phyloP scores from a whole-genome alignment of 2,329 filamentous ascomycete genomes.

The Ophiosphaerella korrae region DNA sequence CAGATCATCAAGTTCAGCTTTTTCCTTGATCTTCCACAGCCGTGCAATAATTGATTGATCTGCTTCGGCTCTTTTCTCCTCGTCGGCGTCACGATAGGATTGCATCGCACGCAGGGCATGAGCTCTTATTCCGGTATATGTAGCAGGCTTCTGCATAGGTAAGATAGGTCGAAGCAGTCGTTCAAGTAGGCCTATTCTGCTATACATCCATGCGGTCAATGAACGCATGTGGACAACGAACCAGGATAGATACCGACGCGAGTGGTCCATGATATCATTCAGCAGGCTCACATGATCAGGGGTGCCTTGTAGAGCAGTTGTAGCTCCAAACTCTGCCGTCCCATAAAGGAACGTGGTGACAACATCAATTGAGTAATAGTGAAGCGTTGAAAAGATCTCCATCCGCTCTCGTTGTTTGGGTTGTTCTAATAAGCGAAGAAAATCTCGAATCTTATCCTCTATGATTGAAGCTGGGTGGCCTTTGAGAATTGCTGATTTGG shows the following conservation, averaged over 20 bases:
- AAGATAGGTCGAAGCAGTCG: constrained; percentile 48
- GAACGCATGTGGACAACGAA: constrained; percentile 54
- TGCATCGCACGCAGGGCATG: constrained; percentile 49
- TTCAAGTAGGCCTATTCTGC: constrained; percentile 47
- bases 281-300: constrained; percentile 49
- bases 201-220: constrained; percentile 57
- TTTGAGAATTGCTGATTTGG: constrained; percentile 53
- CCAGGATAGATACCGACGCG: constrained; percentile 55
- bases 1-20: constrained; percentile 44
- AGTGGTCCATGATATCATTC: constrained; percentile 56
- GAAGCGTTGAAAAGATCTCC: constrained; percentile 57
- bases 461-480: constrained; percentile 39
- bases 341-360: constrained; percentile 61
- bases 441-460: constrained; percentile 30
- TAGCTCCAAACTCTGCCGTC: constrained; percentile 46
- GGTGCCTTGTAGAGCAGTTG: constrained; percentile 50
- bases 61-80: neutral
- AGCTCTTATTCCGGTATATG: constrained; percentile 57
- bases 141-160: constrained; percentile 58
- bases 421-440: constrained; percentile 48
- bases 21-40: constrained; percentile 9
- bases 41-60: constrained; percentile 9
- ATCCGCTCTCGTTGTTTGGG: constrained; percentile 32
- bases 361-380: constrained; percentile 60
- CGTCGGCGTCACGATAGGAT: constrained; percentile 13